Percentiles rank a stretch among this genome's conserved stretches.
These are phyloP conservation scores for Botrytis deweyae DNA, from an alignment of 2,329 filamentous ascomycete species.

Conservation along the genomic window DNA sequence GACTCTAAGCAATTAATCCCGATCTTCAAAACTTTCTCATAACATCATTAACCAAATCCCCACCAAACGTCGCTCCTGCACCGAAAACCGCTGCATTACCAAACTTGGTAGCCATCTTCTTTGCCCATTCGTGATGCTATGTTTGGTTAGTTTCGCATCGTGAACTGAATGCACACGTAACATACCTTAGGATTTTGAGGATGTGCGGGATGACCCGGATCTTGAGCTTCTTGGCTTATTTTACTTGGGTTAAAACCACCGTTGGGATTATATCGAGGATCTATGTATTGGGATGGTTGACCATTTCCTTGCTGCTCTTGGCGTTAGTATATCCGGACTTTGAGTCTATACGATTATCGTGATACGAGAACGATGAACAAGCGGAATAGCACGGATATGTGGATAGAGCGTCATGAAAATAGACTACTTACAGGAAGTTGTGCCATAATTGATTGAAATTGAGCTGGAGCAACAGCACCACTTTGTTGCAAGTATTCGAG, in stretches of 20 bases:
- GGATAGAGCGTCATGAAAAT: background rate
- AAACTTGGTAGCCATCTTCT: slow-evolving; percentile 33
- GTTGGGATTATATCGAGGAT: slow-evolving; percentile 33
- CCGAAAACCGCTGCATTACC: slow-evolving; percentile 39
- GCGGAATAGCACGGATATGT: too few species aligned
- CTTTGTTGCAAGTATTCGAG: slow-evolving; percentile 38
- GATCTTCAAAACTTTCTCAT: slow-evolving; percentile 13
- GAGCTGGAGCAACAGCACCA: slow-evolving; percentile 35
- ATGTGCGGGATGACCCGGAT: slow-evolving; percentile 38
- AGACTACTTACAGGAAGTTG: slow-evolving; percentile 36
- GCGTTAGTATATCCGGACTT: background rate
- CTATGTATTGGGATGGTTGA: slow-evolving; percentile 33
- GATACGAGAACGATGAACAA: background rate
- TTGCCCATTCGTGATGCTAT: slow-evolving; percentile 37
- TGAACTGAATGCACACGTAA: background rate
- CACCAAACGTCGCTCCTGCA: slow-evolving; percentile 38
- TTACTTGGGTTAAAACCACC: slow-evolving; percentile 29
- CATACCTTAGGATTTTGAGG: slow-evolving; percentile 35
- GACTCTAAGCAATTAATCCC: too few species aligned
- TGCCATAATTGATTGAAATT: slow-evolving; percentile 39
- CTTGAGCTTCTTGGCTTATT: slow-evolving; percentile 37
- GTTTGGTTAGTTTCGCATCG: background rate
- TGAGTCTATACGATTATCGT: background rate
- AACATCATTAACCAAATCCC: slow-evolving; percentile 28
- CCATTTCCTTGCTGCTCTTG: slow-evolving; percentile 30